Evolutionary conservation across 2,329 filamentous ascomycete species (phyloP), one percentile per base, ranked within the genome.

Genomic region (Clonostachys rhizophaga): DNA sequence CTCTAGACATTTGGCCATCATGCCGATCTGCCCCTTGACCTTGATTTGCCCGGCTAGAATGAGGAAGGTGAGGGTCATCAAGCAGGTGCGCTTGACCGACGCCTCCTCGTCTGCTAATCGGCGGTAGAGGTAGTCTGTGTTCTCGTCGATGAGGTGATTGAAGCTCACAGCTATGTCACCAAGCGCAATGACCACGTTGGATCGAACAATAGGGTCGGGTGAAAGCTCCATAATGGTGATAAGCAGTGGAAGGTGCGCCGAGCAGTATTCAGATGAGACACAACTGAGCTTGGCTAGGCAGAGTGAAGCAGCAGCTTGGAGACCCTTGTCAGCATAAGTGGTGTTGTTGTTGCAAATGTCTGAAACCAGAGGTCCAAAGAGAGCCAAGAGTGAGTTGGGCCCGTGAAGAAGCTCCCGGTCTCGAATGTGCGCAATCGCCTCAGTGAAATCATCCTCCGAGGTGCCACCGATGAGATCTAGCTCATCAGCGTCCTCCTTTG

Each of bases 91-190:
- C 75, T 97, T 99, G 51, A 99, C 94, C 4, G 87, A 92, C 18
- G 83, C 81, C 57, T 96, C 91, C 14, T 81, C 74, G 60, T 99
- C 95, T 14, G 94, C 95, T 8, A 99, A 79, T 16, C 95, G 84
- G 17, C 94, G 86, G 68, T 99, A 99, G 40, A 99, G 69, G 73
- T 97, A 99, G 64, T 99, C 94, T 0, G 94, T 99, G 67, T 99
- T 97, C 69, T 99, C 95, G 61, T 99, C 95, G 56, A 99, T 96
- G 44, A 99, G 81, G 61, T 99, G 94, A 62, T 99, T 99, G 78
- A 99, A 99, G 78, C 91, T 96, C 18, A 99, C 94, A 0, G 95
- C 95, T 94, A 99, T 99, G 63, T 99, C 94, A 37, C 94, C 94
- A 1, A 99, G 82, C 1, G 94, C 92, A 56, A 99, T 95, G 16